Evolutionary conservation across 2,329 filamentous ascomycete species (phyloP).

Genomic region (Drechslerella stenobrocha): DNA sequence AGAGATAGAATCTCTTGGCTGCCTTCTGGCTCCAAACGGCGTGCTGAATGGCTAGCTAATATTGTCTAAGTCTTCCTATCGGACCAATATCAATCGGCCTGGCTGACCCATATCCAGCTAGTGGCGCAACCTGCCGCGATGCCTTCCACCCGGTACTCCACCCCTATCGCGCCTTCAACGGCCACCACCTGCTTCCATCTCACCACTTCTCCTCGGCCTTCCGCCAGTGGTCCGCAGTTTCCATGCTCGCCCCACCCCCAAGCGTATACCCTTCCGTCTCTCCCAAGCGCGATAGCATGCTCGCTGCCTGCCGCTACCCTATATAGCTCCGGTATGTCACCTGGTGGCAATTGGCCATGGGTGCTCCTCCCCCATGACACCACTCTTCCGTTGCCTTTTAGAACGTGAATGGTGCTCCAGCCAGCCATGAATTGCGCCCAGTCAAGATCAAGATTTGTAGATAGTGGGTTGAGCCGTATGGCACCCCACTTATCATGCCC

Average conservation of each 20-base stretch:
- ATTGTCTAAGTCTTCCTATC: neutral
- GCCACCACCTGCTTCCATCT: slow-evolving; percentile 70
- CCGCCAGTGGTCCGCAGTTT: slow-evolving; percentile 77
- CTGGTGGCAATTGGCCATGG: slow-evolving; percentile 75
- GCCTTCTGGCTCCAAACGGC: no score
- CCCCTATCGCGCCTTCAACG: slow-evolving; percentile 62
- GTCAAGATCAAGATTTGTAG: slow-evolving; percentile 55
- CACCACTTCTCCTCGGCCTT: slow-evolving; percentile 63
- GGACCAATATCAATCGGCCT: neutral
- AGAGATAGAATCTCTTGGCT: no score
- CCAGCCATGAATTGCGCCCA: slow-evolving; percentile 64
- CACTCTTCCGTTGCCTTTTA: slow-evolving; percentile 65
- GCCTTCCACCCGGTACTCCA: slow-evolving; percentile 60
- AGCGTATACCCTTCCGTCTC: slow-evolving; percentile 63
- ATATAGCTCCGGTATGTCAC: slow-evolving; percentile 63
- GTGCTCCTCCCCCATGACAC: slow-evolving; percentile 81
- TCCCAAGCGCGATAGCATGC: slow-evolving; percentile 74
- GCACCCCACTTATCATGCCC: slow-evolving; percentile 76
- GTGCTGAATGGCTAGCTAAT: neutral
- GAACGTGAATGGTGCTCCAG: slow-evolving; percentile 79
- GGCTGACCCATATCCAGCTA: slow-evolving; percentile 68
- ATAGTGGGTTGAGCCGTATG: slow-evolving; percentile 48
- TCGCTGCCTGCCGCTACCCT: slow-evolving; percentile 84
- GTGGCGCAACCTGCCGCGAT: slow-evolving; percentile 89
- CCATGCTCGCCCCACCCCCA: slow-evolving; percentile 99